A percentile compares a stretch with the other conserved stretches of the same genome.
Conservation (phyloP, 257 asterid species). For the Nicotiana tomentosiformis region DNA sequence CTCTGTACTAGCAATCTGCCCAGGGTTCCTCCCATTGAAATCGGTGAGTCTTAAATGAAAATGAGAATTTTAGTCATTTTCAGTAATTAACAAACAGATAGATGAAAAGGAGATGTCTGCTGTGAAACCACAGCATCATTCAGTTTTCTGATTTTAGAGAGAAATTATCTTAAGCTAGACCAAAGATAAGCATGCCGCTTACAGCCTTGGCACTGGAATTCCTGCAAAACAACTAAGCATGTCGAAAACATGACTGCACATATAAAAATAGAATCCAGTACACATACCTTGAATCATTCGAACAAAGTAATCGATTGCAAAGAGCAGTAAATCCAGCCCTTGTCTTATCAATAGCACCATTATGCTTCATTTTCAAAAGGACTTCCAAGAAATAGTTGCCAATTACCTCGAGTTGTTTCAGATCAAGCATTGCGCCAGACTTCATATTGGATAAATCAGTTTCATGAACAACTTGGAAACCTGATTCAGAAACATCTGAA, state of each 20-base stretch:
- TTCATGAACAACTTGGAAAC: constrained; percentile 21
- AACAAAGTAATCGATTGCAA: constrained; percentile 93
- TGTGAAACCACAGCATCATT: not conserved
- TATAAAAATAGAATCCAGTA: not conserved
- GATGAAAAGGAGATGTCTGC: not conserved
- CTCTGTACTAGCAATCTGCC: not conserved
- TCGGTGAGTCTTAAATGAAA: not conserved
- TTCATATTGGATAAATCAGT: constrained; percentile 19
- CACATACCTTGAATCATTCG: constrained; percentile 78
- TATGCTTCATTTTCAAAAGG: constrained; percentile 95
- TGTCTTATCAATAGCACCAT: constrained; percentile 96
- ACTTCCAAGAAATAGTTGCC: constrained; percentile 95
- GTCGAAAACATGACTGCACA: not conserved
- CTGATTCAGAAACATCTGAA: constrained; percentile 39
- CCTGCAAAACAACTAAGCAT: not conserved
- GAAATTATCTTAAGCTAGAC: not conserved
- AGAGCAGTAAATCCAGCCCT: constrained; percentile 99
- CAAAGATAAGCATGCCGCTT: not conserved
- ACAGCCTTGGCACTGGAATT: not conserved
- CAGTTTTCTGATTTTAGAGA: not conserved
- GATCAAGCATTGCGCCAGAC: constrained; percentile 62
- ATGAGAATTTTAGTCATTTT: not conserved
- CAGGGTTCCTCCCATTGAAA: not conserved
- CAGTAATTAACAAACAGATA: not conserved
- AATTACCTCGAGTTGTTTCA: constrained; percentile 82